Conservation (phyloP, 2,329 filamentous ascomycete genomes). For the Endothia cerciana region DNA sequence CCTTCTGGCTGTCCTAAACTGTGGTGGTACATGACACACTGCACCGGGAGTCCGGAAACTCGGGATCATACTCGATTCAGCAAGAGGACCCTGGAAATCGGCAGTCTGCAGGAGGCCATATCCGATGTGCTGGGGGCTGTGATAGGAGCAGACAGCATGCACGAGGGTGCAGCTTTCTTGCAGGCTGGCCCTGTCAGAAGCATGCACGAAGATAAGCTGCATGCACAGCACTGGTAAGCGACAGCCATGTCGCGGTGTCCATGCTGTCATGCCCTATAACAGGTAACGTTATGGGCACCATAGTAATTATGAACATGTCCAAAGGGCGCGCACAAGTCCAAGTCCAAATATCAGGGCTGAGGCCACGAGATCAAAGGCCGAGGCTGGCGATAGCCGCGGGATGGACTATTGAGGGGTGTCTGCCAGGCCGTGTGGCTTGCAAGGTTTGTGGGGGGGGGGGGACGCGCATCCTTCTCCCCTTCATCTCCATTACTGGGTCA, state of each 20-base stretch:
- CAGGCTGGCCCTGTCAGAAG: slow-evolving; percentile 1
- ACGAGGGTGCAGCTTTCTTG: slow-evolving; percentile 1
- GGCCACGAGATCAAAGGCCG: neutral
- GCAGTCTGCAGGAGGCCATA: neutral
- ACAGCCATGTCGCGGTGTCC: neutral
- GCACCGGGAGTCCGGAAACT: slow-evolving; percentile 2
- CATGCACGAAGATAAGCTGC: slow-evolving; percentile 10
- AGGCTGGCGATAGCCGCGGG: neutral
- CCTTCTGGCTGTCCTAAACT: neutral
- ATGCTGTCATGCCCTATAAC: neutral
- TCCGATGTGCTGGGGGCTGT: slow-evolving; percentile 8
- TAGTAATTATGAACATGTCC: neutral
- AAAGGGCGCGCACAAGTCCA: neutral
- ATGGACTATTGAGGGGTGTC: neutral
- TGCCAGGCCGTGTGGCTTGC: neutral
- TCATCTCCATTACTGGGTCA: neutral
- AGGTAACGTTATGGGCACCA: neutral
- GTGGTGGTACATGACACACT: neutral
- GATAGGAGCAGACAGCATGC: neutral
- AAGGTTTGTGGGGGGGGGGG: neutral
- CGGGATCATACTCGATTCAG: slow-evolving; percentile 11
- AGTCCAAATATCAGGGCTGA: neutral
- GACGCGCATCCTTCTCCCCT: too few species aligned
- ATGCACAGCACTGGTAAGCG: neutral
- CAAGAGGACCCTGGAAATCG: slow-evolving; percentile 17